phyloP scores from a whole-genome alignment of 2,329 filamentous ascomycete species.

The Fusarium ambrosium region DNA sequence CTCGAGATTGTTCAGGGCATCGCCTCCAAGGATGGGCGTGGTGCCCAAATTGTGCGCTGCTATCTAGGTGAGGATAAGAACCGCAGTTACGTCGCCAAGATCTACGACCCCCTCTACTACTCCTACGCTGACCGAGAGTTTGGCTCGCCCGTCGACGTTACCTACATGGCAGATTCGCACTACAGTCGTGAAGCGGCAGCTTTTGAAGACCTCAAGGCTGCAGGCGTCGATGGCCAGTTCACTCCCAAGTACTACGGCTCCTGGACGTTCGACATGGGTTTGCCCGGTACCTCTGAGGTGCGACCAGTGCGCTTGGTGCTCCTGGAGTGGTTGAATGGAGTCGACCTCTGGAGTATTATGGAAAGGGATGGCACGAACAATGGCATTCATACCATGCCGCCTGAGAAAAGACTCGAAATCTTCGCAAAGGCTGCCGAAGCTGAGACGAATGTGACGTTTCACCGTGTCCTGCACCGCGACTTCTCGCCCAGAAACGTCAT shows the following conservation, averaged over 20 bases:
- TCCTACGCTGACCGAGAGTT: not conserved
- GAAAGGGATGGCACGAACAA: not conserved
- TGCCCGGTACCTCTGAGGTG: not conserved
- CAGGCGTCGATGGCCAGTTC: not conserved
- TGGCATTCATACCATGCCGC: not conserved
- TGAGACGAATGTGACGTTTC: not conserved
- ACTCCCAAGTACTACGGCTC: not conserved
- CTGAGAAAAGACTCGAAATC: not conserved
- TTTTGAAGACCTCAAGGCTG: not conserved
- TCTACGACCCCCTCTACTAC: conserved; percentile 30
- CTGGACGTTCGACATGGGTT: not conserved
- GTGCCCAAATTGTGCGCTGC: conserved; percentile 22
- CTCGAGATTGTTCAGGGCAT: conserved; percentile 8
- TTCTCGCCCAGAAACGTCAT: not conserved
- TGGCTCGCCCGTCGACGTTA: not conserved
- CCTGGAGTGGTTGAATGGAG: not conserved
- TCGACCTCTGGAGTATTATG: not conserved
- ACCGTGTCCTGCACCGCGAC: not conserved
- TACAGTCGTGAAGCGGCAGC: not conserved
- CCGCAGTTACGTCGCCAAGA: conserved; percentile 15
- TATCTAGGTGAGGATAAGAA: not conserved
- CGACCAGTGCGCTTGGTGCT: not conserved
- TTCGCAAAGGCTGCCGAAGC: not conserved
- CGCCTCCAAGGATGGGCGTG: conserved; percentile 10
- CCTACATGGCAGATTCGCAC: not conserved